phyloP scores from a whole-genome alignment of 306 rosid genomes.

The Bauhinia variegata region DNA sequence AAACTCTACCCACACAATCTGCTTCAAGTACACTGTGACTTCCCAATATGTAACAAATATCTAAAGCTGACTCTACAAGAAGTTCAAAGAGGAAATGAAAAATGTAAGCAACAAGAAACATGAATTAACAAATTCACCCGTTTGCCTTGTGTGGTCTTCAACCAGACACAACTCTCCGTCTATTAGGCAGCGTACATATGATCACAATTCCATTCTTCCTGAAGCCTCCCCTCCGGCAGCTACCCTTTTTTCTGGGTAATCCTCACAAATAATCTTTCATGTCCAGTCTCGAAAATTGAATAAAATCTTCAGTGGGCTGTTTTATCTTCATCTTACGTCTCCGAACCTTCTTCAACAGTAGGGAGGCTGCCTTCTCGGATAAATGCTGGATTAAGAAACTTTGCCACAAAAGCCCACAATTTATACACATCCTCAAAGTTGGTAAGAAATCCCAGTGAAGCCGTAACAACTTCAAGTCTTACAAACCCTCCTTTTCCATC shows the following conservation, averaged over 20 bases:
- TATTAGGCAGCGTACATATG: conserved; percentile 42
- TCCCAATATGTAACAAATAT: conserved; percentile 57
- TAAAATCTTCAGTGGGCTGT: neutral
- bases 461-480: conserved; percentile 87
- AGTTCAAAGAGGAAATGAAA: conserved; percentile 47
- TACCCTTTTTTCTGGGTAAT: conserved; percentile 5
- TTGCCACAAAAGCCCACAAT: conserved; percentile 90
- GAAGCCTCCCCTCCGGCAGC: conserved; percentile 34
- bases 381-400: conserved; percentile 79
- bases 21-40: conserved; percentile 50
- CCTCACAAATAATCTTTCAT: conserved; percentile 38
- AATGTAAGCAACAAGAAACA: conserved; percentile 58
- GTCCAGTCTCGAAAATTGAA: conserved; percentile 40
- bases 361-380: conserved; percentile 68
- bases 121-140: conserved; percentile 68
- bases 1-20: conserved; percentile 40
- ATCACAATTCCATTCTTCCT: conserved; percentile 34
- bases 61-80: conserved; percentile 69
- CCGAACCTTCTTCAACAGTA: conserved; percentile 75
- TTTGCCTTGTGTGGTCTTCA: conserved; percentile 38
- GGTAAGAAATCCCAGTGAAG: conserved; percentile 80
- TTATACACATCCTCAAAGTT: conserved; percentile 93
- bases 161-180: conserved; percentile 36
- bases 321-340: conserved; percentile 45
- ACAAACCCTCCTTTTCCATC: conserved; percentile 68